Evolutionary conservation across 2,329 filamentous ascomycete species (phyloP).

Genomic region (Thielaviopsis populi): DNA sequence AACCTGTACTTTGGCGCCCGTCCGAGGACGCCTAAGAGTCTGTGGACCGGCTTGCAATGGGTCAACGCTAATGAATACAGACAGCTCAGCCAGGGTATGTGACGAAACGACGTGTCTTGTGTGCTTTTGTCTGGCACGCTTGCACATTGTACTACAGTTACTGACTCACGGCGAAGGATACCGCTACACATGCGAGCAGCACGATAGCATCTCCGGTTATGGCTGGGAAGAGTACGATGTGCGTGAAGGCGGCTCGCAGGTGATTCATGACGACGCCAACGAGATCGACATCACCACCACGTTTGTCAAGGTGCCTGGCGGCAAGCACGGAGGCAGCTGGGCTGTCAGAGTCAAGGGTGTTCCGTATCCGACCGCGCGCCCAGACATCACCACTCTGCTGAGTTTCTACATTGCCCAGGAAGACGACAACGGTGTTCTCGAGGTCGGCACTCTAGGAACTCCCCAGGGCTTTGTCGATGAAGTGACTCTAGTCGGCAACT

Average conservation of each 20-base stretch:
- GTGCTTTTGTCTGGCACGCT: not conserved
- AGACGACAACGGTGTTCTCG: slow-evolving; percentile 56
- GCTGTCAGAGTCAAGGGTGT: slow-evolving; percentile 73
- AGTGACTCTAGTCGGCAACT: slow-evolving; percentile 56
- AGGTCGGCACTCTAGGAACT: slow-evolving; percentile 34
- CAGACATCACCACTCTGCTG: slow-evolving; percentile 57
- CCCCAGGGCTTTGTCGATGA: slow-evolving; percentile 38
- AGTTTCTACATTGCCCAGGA: slow-evolving; percentile 75
- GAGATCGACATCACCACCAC: slow-evolving; percentile 79
- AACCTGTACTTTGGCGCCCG: slow-evolving; percentile 90
- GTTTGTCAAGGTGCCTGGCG: slow-evolving; percentile 85
- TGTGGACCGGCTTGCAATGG: slow-evolving; percentile 81
- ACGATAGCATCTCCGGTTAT: slow-evolving; percentile 86
- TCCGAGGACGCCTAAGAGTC: slow-evolving; percentile 63
- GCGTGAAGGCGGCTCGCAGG: slow-evolving; percentile 70
- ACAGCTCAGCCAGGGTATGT: slow-evolving; percentile 59
- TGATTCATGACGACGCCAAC: slow-evolving; percentile 81
- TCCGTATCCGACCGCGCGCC: slow-evolving; percentile 52
- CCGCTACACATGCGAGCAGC: slow-evolving; percentile 89
- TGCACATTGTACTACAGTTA: not conserved
- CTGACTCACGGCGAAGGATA: slow-evolving; percentile 1
- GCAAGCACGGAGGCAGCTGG: slow-evolving; percentile 78
- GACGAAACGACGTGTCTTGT: slow-evolving; percentile 51
- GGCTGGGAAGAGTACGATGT: slow-evolving; percentile 97
- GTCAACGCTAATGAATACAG: slow-evolving; percentile 65